Evolutionary conservation across 2,329 filamentous ascomycete species (phyloP), one percentile per base, ranked within the genome.

Genomic region (Fusarium anguioides): DNA sequence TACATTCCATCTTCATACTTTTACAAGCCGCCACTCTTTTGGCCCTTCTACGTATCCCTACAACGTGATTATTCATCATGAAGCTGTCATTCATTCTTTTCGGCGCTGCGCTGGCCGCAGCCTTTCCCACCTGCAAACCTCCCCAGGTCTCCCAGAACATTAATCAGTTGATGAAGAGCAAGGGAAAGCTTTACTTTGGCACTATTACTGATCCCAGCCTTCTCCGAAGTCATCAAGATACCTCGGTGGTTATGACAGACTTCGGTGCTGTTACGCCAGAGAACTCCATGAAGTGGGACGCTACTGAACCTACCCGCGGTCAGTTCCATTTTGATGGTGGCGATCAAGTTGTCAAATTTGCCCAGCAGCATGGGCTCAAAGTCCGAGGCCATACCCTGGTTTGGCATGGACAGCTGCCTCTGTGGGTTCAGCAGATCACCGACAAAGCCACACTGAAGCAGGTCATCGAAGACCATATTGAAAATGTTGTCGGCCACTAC

Each of bases 281-380:
- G 81, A 91, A 92, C 81, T 86, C 82, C 73, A 89, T 90, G 84
- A 91, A 91, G 78, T 91, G 88, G 88, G 86, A 90, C 64, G 79
- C 83, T 18, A 63, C 39, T 3, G 37, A 63, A 44, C 60, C 26
- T 51, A 21, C 50, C 36, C 15, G 78, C 81, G 83, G 83, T 60
- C 72, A 69, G 4, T 91, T 87, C 82, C 87, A 80, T 68, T 89
- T 87, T 66, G 76, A 74, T 86, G 76, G 75, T 15, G 82, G 85
- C 18, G 89, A 91, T 75, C 82, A 83, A 73, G 81, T 89, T n/a
- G 86, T 90, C 63, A 77, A 87, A 76, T 90, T 81, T 76, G 88
- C 87, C 5, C 73, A 73, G 3, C 70, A 76, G 53, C 88, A 90
- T 76, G 81, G 82, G 74, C 76, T 84, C 8, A 79, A 60, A 44